Conservation (phyloP, 2,329 filamentous ascomycete genomes). For the Colletotrichum sansevieriae region DNA sequence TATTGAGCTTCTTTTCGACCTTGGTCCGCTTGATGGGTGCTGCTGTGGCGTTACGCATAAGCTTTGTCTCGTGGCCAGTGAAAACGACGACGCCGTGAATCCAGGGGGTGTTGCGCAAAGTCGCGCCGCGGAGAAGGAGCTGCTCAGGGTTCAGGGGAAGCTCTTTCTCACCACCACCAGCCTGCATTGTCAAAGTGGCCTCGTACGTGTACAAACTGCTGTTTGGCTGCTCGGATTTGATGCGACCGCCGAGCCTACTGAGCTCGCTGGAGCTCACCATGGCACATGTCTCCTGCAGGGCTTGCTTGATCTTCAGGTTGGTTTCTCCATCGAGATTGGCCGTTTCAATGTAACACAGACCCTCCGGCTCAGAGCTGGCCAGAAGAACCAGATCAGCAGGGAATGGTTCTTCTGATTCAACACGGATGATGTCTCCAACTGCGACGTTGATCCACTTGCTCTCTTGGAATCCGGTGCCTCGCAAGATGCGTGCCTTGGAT, state of each 20-base stretch:
- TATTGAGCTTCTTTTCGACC: constrained; percentile 93
- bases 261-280: constrained; percentile 90
- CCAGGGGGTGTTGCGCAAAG: constrained; percentile 96
- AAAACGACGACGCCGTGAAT: constrained; percentile 97
- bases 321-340: constrained; percentile 98
- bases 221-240: constrained; percentile 97
- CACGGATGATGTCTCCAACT: constrained; percentile 92
- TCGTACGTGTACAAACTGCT: constrained; percentile 99
- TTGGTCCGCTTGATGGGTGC: constrained; percentile 98
- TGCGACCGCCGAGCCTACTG: constrained; percentile 84
- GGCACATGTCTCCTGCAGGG: constrained; percentile 88
- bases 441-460: constrained; percentile 94
- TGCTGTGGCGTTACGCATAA: constrained; percentile 98
- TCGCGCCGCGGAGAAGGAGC: constrained; percentile 91
- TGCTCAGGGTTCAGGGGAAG: constrained; percentile 92
- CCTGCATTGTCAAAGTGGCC: constrained; percentile 91
- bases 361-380: constrained; percentile 96
- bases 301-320: constrained; percentile 99
- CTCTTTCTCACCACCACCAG: constrained; percentile 93
- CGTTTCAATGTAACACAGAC: constrained; percentile 98
- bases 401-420: constrained; percentile 95
- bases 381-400: constrained; percentile 93
- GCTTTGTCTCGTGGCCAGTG: constrained; percentile 96
- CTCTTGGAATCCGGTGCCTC: constrained; percentile 86
- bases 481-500: constrained; percentile 85